Evolutionary conservation across 257 asterid genomes (phyloP), one percentile per base, ranked within the genome.

Genomic region (Salvia splendens): DNA sequence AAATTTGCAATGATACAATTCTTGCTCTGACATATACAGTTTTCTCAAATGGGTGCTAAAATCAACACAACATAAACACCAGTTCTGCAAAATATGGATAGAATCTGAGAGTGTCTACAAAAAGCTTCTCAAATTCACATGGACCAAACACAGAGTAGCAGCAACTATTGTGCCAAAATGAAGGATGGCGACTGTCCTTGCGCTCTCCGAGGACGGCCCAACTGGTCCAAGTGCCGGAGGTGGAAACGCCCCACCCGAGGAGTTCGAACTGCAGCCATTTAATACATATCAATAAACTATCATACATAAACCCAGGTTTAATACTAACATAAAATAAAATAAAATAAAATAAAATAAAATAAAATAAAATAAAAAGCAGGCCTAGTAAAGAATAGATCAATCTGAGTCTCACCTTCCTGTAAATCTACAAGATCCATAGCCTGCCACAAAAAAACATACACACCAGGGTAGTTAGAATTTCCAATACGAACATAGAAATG

Each of bases 381-480:
- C 3, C 15, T 38, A 61, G 6, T 49, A 41, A 38, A 57, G n/a
- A 24, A 52, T 0, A 56, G 47, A 63, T 16, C 17, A 41, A 75
- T 49, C 17, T 5, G 68, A 3, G 30, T 62, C 85, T 78, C 61
- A 93, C 98, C 96, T 89, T 85, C 95, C 96, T 0, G 84, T 63
- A 73, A 87, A 93, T 74, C 68, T 78, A 69, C 98, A 93, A 28
- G 97, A 82, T 70, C 90, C 91, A 46, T 87, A 77, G 68, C 98
- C 97, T 89, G 94, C 75, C 82, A 67, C 17, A 32, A 59, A 40
- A 24, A 59, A 7, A 46, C 24, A 47, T 24, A 16, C 10, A 72
- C 40, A 5, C 69, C 11, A 30, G 8, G n/a, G 14, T 30, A 5
- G 57, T 65, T 61, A 71, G 54, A 52, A 71, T 20, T 63, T 32